Evolutionary conservation across 2,329 filamentous ascomycete species (phyloP).

Genomic region (Myriosclerotinia duriaeana): DNA sequence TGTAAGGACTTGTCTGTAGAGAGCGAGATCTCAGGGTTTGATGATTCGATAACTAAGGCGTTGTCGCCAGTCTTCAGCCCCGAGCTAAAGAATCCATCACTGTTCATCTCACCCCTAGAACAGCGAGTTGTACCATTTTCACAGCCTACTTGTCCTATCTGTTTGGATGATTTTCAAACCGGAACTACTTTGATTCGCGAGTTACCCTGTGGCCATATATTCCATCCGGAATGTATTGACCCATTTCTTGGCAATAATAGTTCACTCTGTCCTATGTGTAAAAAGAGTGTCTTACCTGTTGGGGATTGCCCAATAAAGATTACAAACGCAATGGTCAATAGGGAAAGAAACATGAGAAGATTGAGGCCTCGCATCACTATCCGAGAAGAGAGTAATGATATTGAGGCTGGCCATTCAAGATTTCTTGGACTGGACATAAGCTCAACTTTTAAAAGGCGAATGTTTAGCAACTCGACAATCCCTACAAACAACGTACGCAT

Average conservation of each 20-base stretch:
- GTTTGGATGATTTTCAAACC: conserved; percentile 74
- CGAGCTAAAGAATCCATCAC: not conserved
- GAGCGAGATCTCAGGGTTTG: not conserved
- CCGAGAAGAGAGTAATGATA: conserved; percentile 26
- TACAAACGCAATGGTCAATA: conserved; percentile 82
- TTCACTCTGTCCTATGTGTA: conserved; percentile 89
- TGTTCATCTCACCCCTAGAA: not conserved
- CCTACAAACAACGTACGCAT: conserved; percentile 7
- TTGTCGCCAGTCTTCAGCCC: not conserved
- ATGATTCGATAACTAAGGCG: not conserved
- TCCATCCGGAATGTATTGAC: conserved; percentile 89
- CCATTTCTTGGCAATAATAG: conserved; percentile 75
- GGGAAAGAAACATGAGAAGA: conserved; percentile 68
- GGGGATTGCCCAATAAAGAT: conserved; percentile 65
- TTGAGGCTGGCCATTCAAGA: conserved; percentile 23
- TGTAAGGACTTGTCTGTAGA: not conserved
- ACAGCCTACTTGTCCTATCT: conserved; percentile 88
- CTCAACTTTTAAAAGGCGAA: conserved; percentile 23
- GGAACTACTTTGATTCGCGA: conserved; percentile 74
- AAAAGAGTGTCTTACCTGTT: conserved; percentile 72
- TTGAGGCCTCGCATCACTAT: conserved; percentile 34
- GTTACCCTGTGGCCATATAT: conserved; percentile 87
- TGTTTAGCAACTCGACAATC: conserved; percentile 14
- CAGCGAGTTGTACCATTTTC: conserved; percentile 52
- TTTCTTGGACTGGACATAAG: conserved; percentile 24